Percentiles rank a stretch among this genome's conserved stretches.
Conservation (phyloP, 1,284 basidiomycete species). For the Irpex rosettiformis region DNA sequence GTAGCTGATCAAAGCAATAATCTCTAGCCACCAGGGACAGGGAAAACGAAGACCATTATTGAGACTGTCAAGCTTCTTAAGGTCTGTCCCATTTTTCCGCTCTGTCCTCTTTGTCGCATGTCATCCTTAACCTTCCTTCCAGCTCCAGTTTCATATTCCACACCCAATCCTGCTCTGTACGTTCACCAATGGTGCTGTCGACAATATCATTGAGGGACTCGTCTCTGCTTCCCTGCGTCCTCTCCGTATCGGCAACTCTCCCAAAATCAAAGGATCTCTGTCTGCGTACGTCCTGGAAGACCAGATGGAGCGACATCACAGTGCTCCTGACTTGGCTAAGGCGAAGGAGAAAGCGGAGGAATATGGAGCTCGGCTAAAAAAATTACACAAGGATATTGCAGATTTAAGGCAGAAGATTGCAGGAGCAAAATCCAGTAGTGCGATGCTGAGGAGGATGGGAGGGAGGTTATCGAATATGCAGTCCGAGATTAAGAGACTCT, state of each 20-base stretch:
- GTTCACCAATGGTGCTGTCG: conserved; percentile 94
- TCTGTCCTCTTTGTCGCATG: too few species aligned
- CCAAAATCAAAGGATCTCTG: conserved; percentile 59
- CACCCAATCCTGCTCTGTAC: conserved; percentile 87
- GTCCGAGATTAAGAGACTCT: conserved; percentile 31
- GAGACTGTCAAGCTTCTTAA: conserved; percentile 84
- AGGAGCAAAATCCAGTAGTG: background rate
- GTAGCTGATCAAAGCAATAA: conserved; percentile 7
- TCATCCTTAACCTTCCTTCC: background rate
- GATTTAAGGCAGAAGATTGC: background rate
- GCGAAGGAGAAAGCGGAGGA: conserved; percentile 32
- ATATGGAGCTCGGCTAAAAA: conserved; percentile 17
- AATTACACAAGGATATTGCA: conserved; percentile 21
- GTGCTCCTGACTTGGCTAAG: conserved; percentile 41
- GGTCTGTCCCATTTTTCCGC: conserved; percentile 34
- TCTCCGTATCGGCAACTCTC: conserved; percentile 70
- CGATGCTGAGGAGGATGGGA: background rate
- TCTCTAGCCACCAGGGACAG: conserved; percentile 86
- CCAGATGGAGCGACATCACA: conserved; percentile 61
- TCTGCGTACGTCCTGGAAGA: conserved; percentile 62
- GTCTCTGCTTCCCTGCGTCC: conserved; percentile 38
- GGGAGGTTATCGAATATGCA: conserved; percentile 37
- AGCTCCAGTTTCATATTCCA: conserved; percentile 78
- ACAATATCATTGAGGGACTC: conserved; percentile 83
- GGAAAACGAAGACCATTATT: conserved; percentile 92